These are phyloP conservation scores for Achaetomium macrosporum DNA, from an alignment of 2,329 filamentous ascomycete genomes.

Conservation along the genomic window DNA sequence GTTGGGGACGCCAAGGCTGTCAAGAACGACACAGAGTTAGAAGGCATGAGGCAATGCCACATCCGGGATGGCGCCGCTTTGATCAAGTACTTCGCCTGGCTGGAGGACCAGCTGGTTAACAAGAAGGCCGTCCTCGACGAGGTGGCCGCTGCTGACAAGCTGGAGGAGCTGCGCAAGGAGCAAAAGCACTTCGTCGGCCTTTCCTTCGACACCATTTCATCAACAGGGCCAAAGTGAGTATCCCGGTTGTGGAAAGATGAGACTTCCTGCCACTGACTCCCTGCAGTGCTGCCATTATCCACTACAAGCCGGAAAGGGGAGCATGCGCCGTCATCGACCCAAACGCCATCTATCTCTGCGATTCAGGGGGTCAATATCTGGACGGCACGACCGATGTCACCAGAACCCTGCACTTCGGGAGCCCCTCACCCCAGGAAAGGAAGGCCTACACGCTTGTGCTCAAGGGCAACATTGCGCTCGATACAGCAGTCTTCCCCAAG, in stretches of 20 bases:
- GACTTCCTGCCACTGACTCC: constrained; percentile 8
- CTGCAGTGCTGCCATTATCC: constrained; percentile 84
- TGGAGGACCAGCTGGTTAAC: constrained; percentile 77
- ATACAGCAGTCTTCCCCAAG: constrained; percentile 84
- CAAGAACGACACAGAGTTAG: constrained; percentile 84
- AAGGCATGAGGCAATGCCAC: constrained; percentile 91
- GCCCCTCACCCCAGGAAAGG: constrained; percentile 74
- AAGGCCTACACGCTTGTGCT: constrained; percentile 90
- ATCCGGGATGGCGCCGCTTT: constrained; percentile 88
- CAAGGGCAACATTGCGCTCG: constrained; percentile 88
- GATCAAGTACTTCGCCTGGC: constrained; percentile 91
- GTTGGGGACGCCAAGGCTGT: constrained; percentile 87
- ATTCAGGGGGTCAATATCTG: constrained; percentile 92
- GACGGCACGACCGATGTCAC: constrained; percentile 97
- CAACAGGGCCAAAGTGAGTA: constrained; percentile 69
- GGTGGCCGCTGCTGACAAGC: constrained; percentile 83
- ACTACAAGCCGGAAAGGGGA: constrained; percentile 84
- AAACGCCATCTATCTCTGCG: constrained; percentile 83
- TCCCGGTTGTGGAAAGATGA: not conserved
- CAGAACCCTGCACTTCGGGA: constrained; percentile 84
- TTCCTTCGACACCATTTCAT: constrained; percentile 94
- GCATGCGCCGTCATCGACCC: constrained; percentile 80
- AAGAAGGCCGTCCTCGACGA: constrained; percentile 75
- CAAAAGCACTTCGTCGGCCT: constrained; percentile 76
- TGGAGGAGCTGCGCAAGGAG: constrained; percentile 67